Conservation (phyloP, 163 green algal genomes). For the Dunaliella salina region DNA sequence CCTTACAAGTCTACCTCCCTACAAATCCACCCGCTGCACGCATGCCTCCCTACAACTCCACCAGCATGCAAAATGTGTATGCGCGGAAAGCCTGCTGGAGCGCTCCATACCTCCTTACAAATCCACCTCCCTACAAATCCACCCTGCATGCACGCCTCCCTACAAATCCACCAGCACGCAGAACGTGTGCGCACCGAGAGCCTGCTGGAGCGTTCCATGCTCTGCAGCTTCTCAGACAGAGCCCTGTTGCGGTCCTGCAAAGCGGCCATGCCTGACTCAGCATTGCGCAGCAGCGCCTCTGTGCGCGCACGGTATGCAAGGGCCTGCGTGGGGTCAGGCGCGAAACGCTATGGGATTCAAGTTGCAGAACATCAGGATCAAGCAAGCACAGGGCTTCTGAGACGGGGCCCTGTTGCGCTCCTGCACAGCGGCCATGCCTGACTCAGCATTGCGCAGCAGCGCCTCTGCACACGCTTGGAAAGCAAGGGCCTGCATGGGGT, state of each 20-base stretch:
- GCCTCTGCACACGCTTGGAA: not conserved
- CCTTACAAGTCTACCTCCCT: too few species aligned
- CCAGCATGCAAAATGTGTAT: too few species aligned
- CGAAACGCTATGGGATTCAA: not conserved
- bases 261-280: constrained; percentile 10
- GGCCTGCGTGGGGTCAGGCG: not conserved
- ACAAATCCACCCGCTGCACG: too few species aligned
- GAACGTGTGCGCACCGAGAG: constrained; percentile 12
- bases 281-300: not conserved
- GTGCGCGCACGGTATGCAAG: not conserved
- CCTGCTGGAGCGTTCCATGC: constrained; percentile 10
- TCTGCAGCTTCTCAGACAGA: constrained; percentile 13
- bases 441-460: not conserved
- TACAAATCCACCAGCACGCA: too few species aligned
- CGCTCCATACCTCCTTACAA: too few species aligned
- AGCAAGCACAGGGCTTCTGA: not conserved
- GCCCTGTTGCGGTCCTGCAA: constrained; percentile 3
- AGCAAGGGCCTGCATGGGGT: not conserved
- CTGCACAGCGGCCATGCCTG: constrained; percentile 10
- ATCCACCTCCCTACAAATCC: too few species aligned
- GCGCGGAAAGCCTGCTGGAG: too few species aligned
- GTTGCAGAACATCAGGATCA: not conserved
- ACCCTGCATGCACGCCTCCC: too few species aligned
- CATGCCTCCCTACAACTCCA: too few species aligned
- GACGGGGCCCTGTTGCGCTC: constrained; percentile 3